Evolutionary conservation across 768 basidiomycete species (phyloP).

Genomic region (Psilocybe cubensis): DNA sequence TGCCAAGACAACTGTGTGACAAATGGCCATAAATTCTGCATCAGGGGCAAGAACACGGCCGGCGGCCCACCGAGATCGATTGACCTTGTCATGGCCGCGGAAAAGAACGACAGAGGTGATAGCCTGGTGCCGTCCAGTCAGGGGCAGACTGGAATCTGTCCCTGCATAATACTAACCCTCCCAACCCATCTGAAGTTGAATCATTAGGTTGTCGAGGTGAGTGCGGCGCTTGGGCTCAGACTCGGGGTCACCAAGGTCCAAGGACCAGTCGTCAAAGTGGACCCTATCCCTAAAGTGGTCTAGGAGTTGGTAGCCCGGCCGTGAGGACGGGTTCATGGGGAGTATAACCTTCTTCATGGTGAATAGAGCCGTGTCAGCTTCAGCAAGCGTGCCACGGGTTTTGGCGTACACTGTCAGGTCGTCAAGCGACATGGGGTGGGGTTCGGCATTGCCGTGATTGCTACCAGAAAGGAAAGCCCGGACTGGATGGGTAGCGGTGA

Average conservation of each 20-base stretch:
- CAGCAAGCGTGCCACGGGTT: too few species aligned
- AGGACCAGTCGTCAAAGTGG: too few species aligned
- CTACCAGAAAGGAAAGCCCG: neutral
- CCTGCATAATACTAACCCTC: neutral
- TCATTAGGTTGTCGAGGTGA: too few species aligned
- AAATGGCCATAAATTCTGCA: neutral
- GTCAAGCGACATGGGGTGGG: too few species aligned
- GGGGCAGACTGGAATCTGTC: neutral
- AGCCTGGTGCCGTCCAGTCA: neutral
- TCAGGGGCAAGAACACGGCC: neutral
- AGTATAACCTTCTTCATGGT: too few species aligned
- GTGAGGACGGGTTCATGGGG: too few species aligned
- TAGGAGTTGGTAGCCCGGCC: too few species aligned
- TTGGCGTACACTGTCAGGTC: neutral
- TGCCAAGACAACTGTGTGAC: neutral
- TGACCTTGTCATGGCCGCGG: neutral
- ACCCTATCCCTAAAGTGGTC: too few species aligned
- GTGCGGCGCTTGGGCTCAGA: too few species aligned
- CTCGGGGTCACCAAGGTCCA: too few species aligned
- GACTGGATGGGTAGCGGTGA: neutral
- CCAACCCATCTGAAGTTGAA: neutral
- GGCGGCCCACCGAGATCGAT: neutral
- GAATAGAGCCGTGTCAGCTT: too few species aligned
- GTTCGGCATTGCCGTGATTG: too few species aligned
- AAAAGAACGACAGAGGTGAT: neutral